phyloP scores from a whole-genome alignment of 2,329 filamentous ascomycete species.

The Aspergillus melleus region DNA sequence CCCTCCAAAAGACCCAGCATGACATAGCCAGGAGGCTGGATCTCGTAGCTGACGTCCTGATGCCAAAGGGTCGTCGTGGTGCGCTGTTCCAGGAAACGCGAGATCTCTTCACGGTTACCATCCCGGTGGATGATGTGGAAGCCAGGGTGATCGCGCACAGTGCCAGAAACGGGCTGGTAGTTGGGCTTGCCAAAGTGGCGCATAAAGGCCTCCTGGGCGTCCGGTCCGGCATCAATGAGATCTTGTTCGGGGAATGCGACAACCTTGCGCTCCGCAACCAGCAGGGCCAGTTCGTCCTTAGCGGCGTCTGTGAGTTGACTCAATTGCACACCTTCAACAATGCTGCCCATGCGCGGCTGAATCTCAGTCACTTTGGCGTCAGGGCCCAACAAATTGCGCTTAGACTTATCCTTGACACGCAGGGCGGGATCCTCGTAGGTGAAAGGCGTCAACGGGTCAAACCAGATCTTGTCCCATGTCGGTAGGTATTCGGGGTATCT shows the following conservation, averaged over 20 bases:
- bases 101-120: constrained; percentile 45
- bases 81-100: constrained; percentile 43
- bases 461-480: constrained; percentile 50
- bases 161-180: constrained; percentile 47
- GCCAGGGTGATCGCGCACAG: constrained; percentile 42
- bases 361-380: constrained; percentile 39
- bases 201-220: constrained; percentile 46
- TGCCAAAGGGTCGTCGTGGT: constrained; percentile 52
- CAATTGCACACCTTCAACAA: constrained; percentile 49
- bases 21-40: constrained; percentile 50
- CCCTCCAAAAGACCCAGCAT: constrained; percentile 51
- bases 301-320: constrained; percentile 48
- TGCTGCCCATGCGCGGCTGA: constrained; percentile 44
- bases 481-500: constrained; percentile 50
- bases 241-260: constrained; percentile 55
- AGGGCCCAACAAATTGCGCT: constrained; percentile 36
- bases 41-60: constrained; percentile 51
- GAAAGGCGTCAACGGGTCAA: constrained; percentile 46
- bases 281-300: constrained; percentile 58
- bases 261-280: constrained; percentile 67
- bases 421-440: constrained; percentile 49
- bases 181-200: constrained; percentile 48
- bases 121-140: constrained; percentile 51
- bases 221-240: constrained; percentile 47
- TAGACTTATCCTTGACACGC: constrained; percentile 42